phyloP scores from a whole-genome alignment of 2,329 filamentous ascomycete genomes.

The Bipolaris zeicola region DNA sequence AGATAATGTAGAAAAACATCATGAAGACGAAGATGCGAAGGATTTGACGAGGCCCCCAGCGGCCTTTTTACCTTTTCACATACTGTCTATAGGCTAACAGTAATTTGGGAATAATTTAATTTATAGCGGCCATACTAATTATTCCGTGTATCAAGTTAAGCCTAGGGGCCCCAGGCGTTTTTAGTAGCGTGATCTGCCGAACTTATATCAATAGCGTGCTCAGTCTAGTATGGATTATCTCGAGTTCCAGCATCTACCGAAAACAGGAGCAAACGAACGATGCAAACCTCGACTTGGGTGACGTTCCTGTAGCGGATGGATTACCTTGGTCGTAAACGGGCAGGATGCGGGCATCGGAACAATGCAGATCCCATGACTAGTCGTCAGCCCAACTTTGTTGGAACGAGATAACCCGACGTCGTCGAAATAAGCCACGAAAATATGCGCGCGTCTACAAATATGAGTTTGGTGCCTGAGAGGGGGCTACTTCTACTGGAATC shows the following conservation, averaged over 20 bases:
- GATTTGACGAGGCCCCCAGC: neutral
- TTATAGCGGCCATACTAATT: neutral
- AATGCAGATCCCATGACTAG: slow-evolving; percentile 33
- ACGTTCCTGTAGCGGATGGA: slow-evolving; percentile 6
- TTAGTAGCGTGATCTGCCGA: neutral
- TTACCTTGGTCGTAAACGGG: slow-evolving; percentile 6
- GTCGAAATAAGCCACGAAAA: slow-evolving; percentile 17
- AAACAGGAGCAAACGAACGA: neutral
- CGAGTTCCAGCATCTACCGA: neutral
- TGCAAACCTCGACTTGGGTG: neutral
- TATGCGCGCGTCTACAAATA: neutral
- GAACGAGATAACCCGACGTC: slow-evolving; percentile 28
- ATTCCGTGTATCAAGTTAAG: neutral
- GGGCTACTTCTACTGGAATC: neutral
- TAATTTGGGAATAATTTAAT: too few species aligned
- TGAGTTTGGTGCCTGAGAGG: neutral
- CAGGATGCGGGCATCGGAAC: slow-evolving; percentile 31
- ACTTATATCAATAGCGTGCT: neutral
- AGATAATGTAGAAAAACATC: slow-evolving; percentile 1
- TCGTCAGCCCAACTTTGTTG: slow-evolving; percentile 15
- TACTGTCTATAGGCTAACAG: neutral
- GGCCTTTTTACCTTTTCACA: neutral
- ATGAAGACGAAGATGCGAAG: neutral
- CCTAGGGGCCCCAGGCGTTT: neutral
- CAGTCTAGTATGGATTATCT: neutral